A percentile compares a stretch with the other conserved stretches of the same genome.
Evolutionary conservation across 345 rosid genomes (phyloP).

Genomic region (Citrus hindsii): DNA sequence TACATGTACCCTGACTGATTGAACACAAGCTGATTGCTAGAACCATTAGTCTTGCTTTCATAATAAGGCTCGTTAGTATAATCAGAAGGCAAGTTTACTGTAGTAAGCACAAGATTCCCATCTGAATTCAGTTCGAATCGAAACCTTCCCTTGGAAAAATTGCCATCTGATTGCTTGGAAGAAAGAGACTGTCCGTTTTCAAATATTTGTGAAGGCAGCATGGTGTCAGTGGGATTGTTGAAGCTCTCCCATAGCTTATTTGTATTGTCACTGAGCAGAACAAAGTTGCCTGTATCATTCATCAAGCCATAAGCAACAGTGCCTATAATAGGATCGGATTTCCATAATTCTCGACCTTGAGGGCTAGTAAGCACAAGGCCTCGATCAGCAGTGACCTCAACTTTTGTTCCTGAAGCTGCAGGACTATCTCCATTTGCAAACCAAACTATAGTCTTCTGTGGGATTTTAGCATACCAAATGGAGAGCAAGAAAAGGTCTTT

Average conservation of each 20-base stretch:
- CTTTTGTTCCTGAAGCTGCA: conserved; percentile 15
- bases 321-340: not conserved
- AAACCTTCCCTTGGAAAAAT: conserved; percentile 12
- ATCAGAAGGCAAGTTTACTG: conserved; percentile 5
- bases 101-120: conserved; percentile 15
- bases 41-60: not conserved
- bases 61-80: not conserved
- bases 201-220: conserved; percentile 23
- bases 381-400: conserved; percentile 12
- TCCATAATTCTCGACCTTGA: conserved; percentile 19
- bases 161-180: conserved; percentile 12
- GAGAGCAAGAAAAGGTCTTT: conserved; percentile 22
- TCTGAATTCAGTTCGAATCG: not conserved
- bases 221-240: conserved; percentile 27
- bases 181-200: not conserved
- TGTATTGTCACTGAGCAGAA: not conserved
- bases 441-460: conserved; percentile 23
- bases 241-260: conserved; percentile 30
- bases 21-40: not conserved
- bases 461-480: conserved; percentile 32
- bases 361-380: conserved; percentile 19
- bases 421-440: not conserved
- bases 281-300: conserved; percentile 24
- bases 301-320: conserved; percentile 17
- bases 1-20: conserved; percentile 11